Evolutionary conservation across 495 filamentous ascomycete species (phyloP).

Genomic region (Podospora pseudopauciseta): DNA sequence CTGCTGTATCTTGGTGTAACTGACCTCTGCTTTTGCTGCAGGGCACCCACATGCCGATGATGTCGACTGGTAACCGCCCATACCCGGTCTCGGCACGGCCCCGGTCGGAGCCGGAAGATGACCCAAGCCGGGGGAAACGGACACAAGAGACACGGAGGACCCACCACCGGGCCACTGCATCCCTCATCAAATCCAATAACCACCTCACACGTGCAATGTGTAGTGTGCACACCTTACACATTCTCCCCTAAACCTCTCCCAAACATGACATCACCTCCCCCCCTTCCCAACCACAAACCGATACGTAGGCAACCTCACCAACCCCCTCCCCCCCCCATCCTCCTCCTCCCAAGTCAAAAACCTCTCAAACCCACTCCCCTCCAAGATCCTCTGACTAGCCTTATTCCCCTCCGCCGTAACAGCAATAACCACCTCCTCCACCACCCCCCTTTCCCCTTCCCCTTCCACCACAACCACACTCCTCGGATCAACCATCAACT

Average conservation of each 20-base stretch:
- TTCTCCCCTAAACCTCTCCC: background rate
- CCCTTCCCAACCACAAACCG: constrained; percentile 19
- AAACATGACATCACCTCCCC: background rate
- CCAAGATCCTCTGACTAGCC: constrained; percentile 37
- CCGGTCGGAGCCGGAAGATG: background rate
- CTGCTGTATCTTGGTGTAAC: background rate
- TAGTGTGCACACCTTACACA: background rate
- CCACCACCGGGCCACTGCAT: background rate
- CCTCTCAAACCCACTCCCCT: constrained; percentile 39
- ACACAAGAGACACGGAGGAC: background rate
- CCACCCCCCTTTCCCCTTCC: constrained; percentile 15
- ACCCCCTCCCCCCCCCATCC: constrained; percentile 19
- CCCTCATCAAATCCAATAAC: background rate
- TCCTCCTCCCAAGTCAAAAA: constrained; percentile 24
- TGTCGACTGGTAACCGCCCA: background rate
- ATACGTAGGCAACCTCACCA: constrained; percentile 22
- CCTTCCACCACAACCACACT: constrained; percentile 19
- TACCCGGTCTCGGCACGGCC: background rate
- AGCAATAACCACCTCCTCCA: constrained; percentile 31
- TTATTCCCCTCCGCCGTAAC: constrained; percentile 33
- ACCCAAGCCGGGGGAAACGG: background rate
- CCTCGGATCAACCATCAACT: constrained; percentile 27
- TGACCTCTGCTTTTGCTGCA: background rate
- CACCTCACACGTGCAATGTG: constrained; percentile 1
- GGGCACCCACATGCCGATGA: background rate